Percentiles rank a stretch among this genome's conserved stretches.
These are phyloP conservation scores for Infundibulicybe gibba DNA, from an alignment of 768 basidiomycete genomes.

Conservation along the genomic window DNA sequence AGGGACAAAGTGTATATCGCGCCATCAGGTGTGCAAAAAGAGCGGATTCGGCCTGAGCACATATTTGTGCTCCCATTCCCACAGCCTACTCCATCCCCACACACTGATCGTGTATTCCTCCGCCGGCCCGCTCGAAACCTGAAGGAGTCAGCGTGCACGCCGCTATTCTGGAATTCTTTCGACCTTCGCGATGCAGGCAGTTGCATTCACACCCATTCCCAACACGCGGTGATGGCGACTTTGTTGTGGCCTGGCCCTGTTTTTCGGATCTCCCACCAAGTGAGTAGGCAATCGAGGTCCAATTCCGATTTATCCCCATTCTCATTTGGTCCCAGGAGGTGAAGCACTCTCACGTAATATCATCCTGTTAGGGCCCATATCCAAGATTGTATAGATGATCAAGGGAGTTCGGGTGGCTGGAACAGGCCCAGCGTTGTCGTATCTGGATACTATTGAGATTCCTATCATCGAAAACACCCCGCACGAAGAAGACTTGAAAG, in stretches of 20 bases:
- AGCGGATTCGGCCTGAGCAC: constrained; percentile 69
- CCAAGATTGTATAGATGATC: constrained; percentile 65
- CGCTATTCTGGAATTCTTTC: constrained; percentile 91
- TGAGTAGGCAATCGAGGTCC: constrained; percentile 18
- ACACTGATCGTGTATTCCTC: constrained; percentile 72
- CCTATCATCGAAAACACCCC: constrained; percentile 94
- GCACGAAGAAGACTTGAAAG: constrained; percentile 83
- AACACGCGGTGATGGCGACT: constrained; percentile 88
- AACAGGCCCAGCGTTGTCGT: constrained; percentile 71
- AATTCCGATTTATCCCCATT: constrained; percentile 4
- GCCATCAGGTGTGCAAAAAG: constrained; percentile 51
- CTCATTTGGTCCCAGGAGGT: constrained; percentile 37
- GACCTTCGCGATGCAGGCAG: constrained; percentile 74
- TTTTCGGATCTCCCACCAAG: constrained; percentile 85
- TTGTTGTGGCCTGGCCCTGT: constrained; percentile 67
- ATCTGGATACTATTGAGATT: constrained; percentile 80
- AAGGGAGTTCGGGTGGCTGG: constrained; percentile 82
- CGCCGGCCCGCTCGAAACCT: constrained; percentile 67
- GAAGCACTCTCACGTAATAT: background rate
- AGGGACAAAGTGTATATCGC: constrained; percentile 60
- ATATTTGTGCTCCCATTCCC: constrained; percentile 88
- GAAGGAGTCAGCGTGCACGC: constrained; percentile 87
- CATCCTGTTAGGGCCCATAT: background rate
- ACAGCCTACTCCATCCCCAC: constrained; percentile 53
- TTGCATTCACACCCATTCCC: constrained; percentile 90